A percentile compares a stretch with the other conserved stretches of the same genome.
Evolutionary conservation across 148 eudicot species (phyloP).

Genomic region (Arctostaphylos glauca): DNA sequence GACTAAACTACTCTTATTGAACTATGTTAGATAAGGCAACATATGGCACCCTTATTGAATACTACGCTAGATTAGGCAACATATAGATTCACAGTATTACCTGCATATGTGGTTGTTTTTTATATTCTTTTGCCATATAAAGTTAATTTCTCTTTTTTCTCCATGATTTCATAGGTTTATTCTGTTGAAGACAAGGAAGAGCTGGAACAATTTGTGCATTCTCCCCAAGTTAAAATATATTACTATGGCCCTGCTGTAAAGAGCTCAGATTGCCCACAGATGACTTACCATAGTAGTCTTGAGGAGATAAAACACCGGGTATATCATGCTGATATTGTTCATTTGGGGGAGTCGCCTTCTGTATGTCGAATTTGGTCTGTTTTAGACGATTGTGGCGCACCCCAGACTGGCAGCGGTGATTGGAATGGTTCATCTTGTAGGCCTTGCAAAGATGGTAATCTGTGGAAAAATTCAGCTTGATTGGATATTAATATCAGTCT

Average conservation of each 20-base stretch:
- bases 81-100: too few species aligned
- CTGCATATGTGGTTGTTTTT: neutral
- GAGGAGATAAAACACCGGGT: constrained; percentile 71
- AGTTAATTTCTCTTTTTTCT: constrained; percentile 1
- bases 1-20: too few species aligned
- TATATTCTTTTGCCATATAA: neutral
- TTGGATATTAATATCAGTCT: neutral
- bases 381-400: neutral
- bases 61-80: too few species aligned
- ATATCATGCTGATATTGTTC: constrained; percentile 23
- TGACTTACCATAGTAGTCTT: constrained; percentile 41
- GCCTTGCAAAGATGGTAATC: constrained; percentile 3
- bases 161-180: constrained; percentile 53
- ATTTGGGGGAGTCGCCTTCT: neutral
- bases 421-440: neutral
- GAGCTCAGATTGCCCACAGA: constrained; percentile 28
- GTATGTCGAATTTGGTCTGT: neutral
- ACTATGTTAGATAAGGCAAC: too few species aligned
- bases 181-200: constrained; percentile 69
- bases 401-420: neutral
- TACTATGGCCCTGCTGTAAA: constrained; percentile 42
- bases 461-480: neutral
- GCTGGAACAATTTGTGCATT: constrained; percentile 66
- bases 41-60: too few species aligned
- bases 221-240: constrained; percentile 64